Base-by-base conservation (phyloP, 805 yeast genomes). In the Pachysolen tannophilus region DNA sequence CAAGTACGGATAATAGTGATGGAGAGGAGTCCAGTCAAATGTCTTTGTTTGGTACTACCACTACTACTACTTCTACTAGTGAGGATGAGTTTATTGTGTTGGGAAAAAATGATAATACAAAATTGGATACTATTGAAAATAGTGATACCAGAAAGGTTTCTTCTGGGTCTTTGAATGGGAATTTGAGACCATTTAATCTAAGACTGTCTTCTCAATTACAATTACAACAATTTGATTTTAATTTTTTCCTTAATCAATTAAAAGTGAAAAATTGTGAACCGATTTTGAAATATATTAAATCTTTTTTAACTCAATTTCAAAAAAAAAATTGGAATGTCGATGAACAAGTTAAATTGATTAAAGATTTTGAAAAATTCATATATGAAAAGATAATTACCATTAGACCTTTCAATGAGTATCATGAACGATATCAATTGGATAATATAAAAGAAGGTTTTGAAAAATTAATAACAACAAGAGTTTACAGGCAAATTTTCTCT, bases 391-490 rank as follows among this genome's bases (percentile, higher is more conserved):
- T 23, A 14, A 23, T 23, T 5, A 5, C 13, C 5, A 23, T 23
- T 23, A 11, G 13, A 23, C 26, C 63, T 11, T 78, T 65, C 47
- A 82, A 81, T 41, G 97, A 97, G 1, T 90, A 92, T 23, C 13
- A 11, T 54, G 68, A 74, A 16, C 13, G 13, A 14, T 11, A 23
- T 11, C 60, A 72, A 3, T 67, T 85, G 62, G 63, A 57, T 29
- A 76, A 75, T 13, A 79, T 94, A 2, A 63, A 78, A 44, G 97
- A 87, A 47, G 98, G 98, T 0, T 67, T 92, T 47, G 99, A 92
- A 56, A 92, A 92, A 55, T 66, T 92, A 28, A 68, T 94, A 8
- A 85, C 87, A 94, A 88, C 92, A 37, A 68, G 95, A 43, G 57
- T 94, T 2, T 88, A 86, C 53, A 65, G 66, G 1, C 74, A 72